Evolutionary conservation across 805 yeast species (phyloP).

Genomic region (Ogataea saltuana): DNA sequence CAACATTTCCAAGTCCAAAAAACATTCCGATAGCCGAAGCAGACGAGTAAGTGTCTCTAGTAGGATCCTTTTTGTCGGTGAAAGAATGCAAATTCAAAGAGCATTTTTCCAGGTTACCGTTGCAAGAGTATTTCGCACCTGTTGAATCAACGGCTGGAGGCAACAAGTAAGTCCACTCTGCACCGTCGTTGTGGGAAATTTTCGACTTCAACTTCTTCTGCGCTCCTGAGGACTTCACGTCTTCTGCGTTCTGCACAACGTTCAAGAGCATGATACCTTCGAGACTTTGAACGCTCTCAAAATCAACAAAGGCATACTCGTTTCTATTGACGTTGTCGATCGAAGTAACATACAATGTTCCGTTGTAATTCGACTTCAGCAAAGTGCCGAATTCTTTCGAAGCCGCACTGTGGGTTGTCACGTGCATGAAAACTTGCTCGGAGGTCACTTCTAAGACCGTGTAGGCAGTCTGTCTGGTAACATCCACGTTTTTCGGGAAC

Average conservation of each 20-base stretch:
- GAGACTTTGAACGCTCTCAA: conserved; percentile 75
- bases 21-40: conserved; percentile 86
- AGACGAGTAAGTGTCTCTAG: conserved; percentile 81
- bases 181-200: conserved; percentile 90
- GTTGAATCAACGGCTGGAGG: conserved; percentile 71
- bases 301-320: conserved; percentile 76
- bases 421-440: conserved; percentile 77
- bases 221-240: conserved; percentile 33
- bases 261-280: conserved; percentile 86
- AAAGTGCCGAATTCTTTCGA: conserved; percentile 73
- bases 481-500: conserved; percentile 67
- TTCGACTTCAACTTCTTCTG: conserved; percentile 63
- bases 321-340: conserved; percentile 76
- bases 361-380: conserved; percentile 87
- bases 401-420: conserved; percentile 57
- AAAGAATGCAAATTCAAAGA: conserved; percentile 86
- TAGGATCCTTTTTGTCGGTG: conserved; percentile 77
- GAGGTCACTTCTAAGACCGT: conserved; percentile 76
- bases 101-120: conserved; percentile 53
- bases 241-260: conserved; percentile 56
- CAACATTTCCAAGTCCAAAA: conserved; percentile 94
- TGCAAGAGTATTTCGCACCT: conserved; percentile 58
- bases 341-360: conserved; percentile 77
- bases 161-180: conserved; percentile 70
- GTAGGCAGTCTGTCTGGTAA: conserved; percentile 66